Evolutionary conservation across 345 rosid species (phyloP).

Genomic region (Linum trigynum): DNA sequence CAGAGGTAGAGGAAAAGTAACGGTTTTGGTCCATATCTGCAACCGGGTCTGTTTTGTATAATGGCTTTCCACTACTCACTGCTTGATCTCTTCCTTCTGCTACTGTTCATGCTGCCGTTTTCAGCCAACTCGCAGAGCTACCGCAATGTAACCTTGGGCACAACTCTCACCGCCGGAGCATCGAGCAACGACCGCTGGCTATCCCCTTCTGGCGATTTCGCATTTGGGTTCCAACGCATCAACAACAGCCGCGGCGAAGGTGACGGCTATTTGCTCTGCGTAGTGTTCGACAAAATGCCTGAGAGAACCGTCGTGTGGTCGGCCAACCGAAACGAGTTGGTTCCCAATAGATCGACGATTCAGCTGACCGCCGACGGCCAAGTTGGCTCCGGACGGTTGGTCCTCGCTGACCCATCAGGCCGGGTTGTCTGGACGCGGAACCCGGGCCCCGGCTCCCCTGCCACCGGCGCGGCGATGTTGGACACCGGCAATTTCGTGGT

Average conservation of each 20-base stretch:
- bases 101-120: conserved; percentile 17
- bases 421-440: conserved; percentile 21
- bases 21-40: too few species aligned
- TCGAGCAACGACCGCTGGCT: conserved; percentile 19
- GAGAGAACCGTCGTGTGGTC: conserved; percentile 45
- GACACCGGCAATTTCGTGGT: conserved; percentile 47
- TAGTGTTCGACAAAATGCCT: conserved; percentile 35
- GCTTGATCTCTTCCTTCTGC: conserved; percentile 4
- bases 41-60: too few species aligned
- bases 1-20: too few species aligned
- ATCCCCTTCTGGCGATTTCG: conserved; percentile 42
- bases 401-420: conserved; percentile 30
- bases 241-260: not conserved
- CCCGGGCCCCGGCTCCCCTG: conserved; percentile 4
- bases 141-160: conserved; percentile 19
- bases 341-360: conserved; percentile 30
- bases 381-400: not conserved
- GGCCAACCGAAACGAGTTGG: conserved; percentile 25
- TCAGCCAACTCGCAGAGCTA: conserved; percentile 17
- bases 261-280: conserved; percentile 24
- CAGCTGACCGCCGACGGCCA: conserved; percentile 24
- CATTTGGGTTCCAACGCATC: conserved; percentile 37
- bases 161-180: conserved; percentile 19
- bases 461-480: conserved; percentile 36
- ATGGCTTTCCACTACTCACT: too few species aligned